phyloP scores from a whole-genome alignment of 2,329 filamentous ascomycete species.

The Xylaria sp. region DNA sequence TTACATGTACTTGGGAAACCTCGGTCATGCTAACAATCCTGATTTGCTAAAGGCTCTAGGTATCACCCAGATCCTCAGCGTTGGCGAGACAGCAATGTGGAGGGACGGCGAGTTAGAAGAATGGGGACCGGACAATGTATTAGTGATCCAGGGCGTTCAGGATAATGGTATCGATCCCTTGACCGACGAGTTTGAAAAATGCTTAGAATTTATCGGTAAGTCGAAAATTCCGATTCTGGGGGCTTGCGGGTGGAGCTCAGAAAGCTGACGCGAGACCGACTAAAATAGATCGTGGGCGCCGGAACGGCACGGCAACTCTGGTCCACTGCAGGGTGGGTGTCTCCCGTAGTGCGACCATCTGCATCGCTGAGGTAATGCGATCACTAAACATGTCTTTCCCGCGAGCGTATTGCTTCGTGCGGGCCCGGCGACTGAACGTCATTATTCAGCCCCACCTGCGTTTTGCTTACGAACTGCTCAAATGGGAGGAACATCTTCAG shows the following conservation, averaged over 20 bases:
- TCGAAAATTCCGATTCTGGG: background rate
- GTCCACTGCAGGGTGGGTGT: constrained; percentile 98
- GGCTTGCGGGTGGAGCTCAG: background rate
- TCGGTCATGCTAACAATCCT: constrained; percentile 93
- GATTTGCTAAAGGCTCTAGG: constrained; percentile 82
- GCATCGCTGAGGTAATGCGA: constrained; percentile 98
- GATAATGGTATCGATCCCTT: constrained; percentile 97
- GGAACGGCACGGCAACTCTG: constrained; percentile 82
- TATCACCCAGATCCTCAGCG: constrained; percentile 88
- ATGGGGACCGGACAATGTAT: constrained; percentile 83
- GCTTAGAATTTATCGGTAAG: constrained; percentile 92
- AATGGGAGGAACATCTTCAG: constrained; percentile 88
- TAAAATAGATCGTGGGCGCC: constrained; percentile 77
- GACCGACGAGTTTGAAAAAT: constrained; percentile 84
- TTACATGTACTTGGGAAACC: constrained; percentile 96
- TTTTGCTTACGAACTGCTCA: constrained; percentile 94
- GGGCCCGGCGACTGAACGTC: constrained; percentile 91
- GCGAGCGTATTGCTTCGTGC: constrained; percentile 94
- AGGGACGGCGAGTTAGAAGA: constrained; percentile 72
- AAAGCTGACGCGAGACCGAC: constrained; percentile 28
- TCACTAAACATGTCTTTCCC: constrained; percentile 84
- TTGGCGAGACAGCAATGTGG: constrained; percentile 91
- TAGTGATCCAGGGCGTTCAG: constrained; percentile 86
- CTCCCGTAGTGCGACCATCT: constrained; percentile 94
- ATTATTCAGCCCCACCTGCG: constrained; percentile 97